phyloP scores from a whole-genome alignment of 306 rosid genomes.

The Glycine soja region DNA sequence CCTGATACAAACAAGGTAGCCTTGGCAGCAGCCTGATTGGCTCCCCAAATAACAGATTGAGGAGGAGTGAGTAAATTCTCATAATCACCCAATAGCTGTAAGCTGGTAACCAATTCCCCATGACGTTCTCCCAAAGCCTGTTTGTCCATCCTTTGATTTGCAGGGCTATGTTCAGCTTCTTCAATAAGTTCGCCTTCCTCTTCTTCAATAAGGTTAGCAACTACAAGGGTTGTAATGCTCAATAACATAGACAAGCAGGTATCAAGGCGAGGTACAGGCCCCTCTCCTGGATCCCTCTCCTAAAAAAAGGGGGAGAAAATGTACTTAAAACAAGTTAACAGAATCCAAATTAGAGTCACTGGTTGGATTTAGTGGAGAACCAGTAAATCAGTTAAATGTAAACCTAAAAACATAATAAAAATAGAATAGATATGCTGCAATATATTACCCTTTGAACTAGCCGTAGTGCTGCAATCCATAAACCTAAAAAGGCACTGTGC shows the following conservation, averaged over 20 bases:
- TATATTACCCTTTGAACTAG: constrained; percentile 85
- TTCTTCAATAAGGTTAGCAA: constrained; percentile 86
- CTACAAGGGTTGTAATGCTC: constrained; percentile 80
- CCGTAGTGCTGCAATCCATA: constrained; percentile 94
- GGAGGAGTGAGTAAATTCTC: constrained; percentile 76
- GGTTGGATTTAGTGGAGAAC: constrained; percentile 16
- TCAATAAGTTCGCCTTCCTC: constrained; percentile 85
- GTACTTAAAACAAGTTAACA: constrained; percentile 28
- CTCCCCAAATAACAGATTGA: constrained; percentile 68
- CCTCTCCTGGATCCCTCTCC: constrained; percentile 97
- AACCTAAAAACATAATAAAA: constrained; percentile 31
- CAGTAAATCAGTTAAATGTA: constrained; percentile 25
- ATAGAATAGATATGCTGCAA: constrained; percentile 25
- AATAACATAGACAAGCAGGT: constrained; percentile 90
- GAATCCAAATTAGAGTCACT: constrained; percentile 38
- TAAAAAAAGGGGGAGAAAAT: constrained; percentile 42
- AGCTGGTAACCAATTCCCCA: constrained; percentile 74
- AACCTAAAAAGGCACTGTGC: constrained; percentile 90
- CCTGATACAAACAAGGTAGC: constrained; percentile 80
- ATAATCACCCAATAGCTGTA: constrained; percentile 85
- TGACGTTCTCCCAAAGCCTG: constrained; percentile 71
- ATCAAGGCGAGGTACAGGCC: constrained; percentile 98
- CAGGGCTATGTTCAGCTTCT: constrained; percentile 67
- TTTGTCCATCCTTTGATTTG: constrained; percentile 71
- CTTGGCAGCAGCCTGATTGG: constrained; percentile 95